These are phyloP conservation scores for Brassica rapa DNA, from an alignment of 345 rosid species.

Conservation along the genomic window DNA sequence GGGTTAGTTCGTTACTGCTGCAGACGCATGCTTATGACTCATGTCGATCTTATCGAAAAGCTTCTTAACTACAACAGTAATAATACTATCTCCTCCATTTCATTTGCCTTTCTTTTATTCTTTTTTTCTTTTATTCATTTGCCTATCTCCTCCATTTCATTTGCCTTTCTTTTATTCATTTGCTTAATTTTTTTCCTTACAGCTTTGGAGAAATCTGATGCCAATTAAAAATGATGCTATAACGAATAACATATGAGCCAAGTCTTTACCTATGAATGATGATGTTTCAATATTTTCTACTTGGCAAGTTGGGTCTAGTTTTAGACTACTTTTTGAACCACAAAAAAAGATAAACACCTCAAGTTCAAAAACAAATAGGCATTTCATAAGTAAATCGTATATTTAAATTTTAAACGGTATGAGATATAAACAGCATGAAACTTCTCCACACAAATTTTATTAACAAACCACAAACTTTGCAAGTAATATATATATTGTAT, in stretches of 20 bases:
- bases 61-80: constrained; percentile 90
- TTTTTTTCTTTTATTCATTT: neutral
- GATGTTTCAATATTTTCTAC: neutral
- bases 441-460: neutral
- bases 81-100: constrained; percentile 38
- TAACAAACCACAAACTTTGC: neutral
- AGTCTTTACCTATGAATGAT: neutral
- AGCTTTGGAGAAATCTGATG: constrained; percentile 67
- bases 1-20: constrained; percentile 89
- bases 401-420: neutral
- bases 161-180: neutral
- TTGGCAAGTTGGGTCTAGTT: neutral
- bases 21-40: constrained; percentile 94
- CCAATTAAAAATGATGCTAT: constrained; percentile 32
- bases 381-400: too few species aligned
- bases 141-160: constrained; percentile 6
- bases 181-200: constrained; percentile 27
- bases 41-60: constrained; percentile 94
- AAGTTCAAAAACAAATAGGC: neutral
- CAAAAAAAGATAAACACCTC: neutral
- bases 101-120: neutral
- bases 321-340: neutral
- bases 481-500: neutral
- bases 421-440: neutral
- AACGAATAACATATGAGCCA: neutral